Percentiles rank a stretch among this genome's conserved stretches.
Conservation (phyloP, 768 basidiomycete species). For the Leccinum boreale region DNA sequence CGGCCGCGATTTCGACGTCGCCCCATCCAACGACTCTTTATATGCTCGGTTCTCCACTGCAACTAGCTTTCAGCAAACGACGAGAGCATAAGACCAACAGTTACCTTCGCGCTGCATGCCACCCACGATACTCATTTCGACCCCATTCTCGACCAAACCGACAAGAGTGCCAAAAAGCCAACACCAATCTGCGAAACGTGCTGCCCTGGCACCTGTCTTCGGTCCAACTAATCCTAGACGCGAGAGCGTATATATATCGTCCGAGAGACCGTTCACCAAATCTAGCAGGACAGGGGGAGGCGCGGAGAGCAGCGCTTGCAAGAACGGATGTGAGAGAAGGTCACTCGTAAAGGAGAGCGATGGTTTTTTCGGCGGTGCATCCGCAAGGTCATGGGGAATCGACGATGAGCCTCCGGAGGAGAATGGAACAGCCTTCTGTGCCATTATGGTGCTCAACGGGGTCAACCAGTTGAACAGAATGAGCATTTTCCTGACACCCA, state of each 20-base stretch:
- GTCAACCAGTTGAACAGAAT: slow-evolving; percentile 83
- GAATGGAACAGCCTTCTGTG: slow-evolving; percentile 66
- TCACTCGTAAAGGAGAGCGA: slow-evolving; percentile 12
- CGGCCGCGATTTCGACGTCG: slow-evolving; percentile 67
- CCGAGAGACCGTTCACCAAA: slow-evolving; percentile 67
- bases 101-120: slow-evolving; percentile 62
- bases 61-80: not conserved
- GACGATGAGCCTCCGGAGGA: slow-evolving; percentile 35
- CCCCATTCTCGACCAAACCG: slow-evolving; percentile 77
- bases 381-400: slow-evolving; percentile 20
- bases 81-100: not conserved
- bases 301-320: slow-evolving; percentile 73
- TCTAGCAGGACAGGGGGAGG: slow-evolving; percentile 82
- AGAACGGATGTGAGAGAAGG: slow-evolving; percentile 51
- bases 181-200: slow-evolving; percentile 78
- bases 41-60: slow-evolving; percentile 73
- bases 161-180: slow-evolving; percentile 81
- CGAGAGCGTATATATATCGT: slow-evolving; percentile 78
- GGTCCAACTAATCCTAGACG: slow-evolving; percentile 66
- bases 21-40: slow-evolving; percentile 66
- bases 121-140: slow-evolving; percentile 70
- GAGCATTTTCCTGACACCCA: slow-evolving; percentile 60
- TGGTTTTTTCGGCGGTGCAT: slow-evolving; percentile 7
- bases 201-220: slow-evolving; percentile 64
- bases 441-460: slow-evolving; percentile 67